Evolutionary conservation across 2,329 filamentous ascomycete genomes (phyloP).

Genomic region (Xylariales sp.): DNA sequence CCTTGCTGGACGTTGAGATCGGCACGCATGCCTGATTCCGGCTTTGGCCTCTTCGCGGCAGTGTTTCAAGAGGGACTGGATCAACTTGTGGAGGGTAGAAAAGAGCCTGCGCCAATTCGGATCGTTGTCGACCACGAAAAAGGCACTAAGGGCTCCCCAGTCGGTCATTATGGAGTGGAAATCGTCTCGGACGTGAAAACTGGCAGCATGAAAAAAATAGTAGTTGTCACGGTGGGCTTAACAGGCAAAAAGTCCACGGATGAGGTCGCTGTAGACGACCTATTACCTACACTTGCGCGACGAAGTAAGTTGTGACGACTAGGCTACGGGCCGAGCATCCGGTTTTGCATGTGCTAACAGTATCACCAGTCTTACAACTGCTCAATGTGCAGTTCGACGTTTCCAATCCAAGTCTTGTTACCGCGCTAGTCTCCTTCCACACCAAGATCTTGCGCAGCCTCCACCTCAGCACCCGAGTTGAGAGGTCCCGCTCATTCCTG

Average conservation of each 20-base stretch:
- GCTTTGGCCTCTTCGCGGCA: slow-evolving; percentile 58
- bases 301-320: slow-evolving; percentile 60
- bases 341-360: slow-evolving; percentile 25
- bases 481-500: slow-evolving; percentile 65
- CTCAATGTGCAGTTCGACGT: slow-evolving; percentile 67
- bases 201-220: slow-evolving; percentile 46
- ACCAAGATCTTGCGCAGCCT: slow-evolving; percentile 71
- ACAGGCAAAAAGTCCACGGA: slow-evolving; percentile 71
- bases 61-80: slow-evolving; percentile 68
- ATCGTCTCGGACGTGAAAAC: slow-evolving; percentile 61
- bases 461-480: slow-evolving; percentile 55
- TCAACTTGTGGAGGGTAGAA: slow-evolving; percentile 58
- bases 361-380: slow-evolving; percentile 60
- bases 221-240: slow-evolving; percentile 54
- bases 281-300: slow-evolving; percentile 70
- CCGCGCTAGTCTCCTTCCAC: slow-evolving; percentile 71
- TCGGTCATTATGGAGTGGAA: slow-evolving; percentile 67
- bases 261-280: slow-evolving; percentile 66
- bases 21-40: slow-evolving; percentile 57
- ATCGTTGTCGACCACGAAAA: slow-evolving; percentile 69
- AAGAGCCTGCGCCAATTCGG: slow-evolving; percentile 64
- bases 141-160: slow-evolving; percentile 61
- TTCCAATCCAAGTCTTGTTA: slow-evolving; percentile 58
- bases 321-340: background rate
- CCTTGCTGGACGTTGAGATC: slow-evolving; percentile 76